A percentile compares a stretch with the other conserved stretches of the same genome.
phyloP scores from a whole-genome alignment of 345 rosid species.

The Pugionium cornutum region DNA sequence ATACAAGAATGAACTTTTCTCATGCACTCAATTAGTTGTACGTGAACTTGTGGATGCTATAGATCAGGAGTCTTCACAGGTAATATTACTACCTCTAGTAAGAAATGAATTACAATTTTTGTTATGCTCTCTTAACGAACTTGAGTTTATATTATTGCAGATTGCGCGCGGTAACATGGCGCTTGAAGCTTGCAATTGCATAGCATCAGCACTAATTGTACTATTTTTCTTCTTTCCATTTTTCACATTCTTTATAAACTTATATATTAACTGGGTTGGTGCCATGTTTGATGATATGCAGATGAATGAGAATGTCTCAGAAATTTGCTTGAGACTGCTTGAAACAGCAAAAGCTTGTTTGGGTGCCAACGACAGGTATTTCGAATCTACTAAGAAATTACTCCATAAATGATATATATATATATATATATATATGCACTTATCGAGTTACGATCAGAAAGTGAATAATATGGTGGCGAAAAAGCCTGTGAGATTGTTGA shows the following conservation, averaged over 20 bases:
- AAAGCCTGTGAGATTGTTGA: conserved; percentile 1
- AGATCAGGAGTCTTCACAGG: conserved; percentile 70
- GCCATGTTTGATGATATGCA: conserved; percentile 43
- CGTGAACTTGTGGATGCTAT: conserved; percentile 52
- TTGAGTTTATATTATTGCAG: conserved; percentile 38
- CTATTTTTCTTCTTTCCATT: conserved; percentile 4
- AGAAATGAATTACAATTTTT: conserved; percentile 29
- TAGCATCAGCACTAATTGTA: conserved; percentile 69
- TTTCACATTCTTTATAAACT: not conserved
- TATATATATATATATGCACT: conserved; percentile 5
- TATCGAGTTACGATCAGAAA: not conserved
- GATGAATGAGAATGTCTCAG: conserved; percentile 46
- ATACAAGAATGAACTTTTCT: conserved; percentile 58
- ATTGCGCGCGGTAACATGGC: conserved; percentile 73
- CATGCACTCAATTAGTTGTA: conserved; percentile 46
- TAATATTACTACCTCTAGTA: conserved; percentile 22
- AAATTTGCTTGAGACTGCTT: conserved; percentile 60
- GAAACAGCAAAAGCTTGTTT: conserved; percentile 60
- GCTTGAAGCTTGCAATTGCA: conserved; percentile 88
- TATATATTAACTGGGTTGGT: not conserved
- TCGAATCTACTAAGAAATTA: conserved; percentile 49
- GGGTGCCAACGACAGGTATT: conserved; percentile 49
- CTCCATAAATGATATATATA: conserved; percentile 18
- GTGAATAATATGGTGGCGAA: not conserved
- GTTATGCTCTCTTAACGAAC: not conserved